Base-by-base conservation (phyloP, 305 asterid species). In the Andrographis paniculata region DNA sequence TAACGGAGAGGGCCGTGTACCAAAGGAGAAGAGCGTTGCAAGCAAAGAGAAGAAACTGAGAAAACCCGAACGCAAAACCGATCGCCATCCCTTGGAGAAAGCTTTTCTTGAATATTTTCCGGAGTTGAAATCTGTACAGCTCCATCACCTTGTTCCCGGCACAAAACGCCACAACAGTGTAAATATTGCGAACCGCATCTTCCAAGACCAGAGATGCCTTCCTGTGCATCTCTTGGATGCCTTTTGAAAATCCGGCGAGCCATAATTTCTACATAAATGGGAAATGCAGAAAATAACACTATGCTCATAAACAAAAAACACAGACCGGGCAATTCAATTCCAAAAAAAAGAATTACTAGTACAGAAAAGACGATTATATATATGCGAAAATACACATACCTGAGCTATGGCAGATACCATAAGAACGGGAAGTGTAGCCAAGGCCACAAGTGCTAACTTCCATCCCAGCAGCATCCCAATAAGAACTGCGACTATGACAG, bases 241-340 rank as follows among this genome's bases (percentile, higher is more conserved):
- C 99, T 70, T 87, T 92, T 11, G 99, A 92, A 70, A 92, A 92
- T 63, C 99, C 99, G 70, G 96, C 96, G 57, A 92, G 96, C 99
- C 99, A 92, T 68, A 92, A 64, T 81, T 87, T 92, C 99, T 92
- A 91, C 54, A 74, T n/a, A n/a, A n/a, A n/a, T n/a, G n/a, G n/a
- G n/a, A n/a, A n/a, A n/a, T n/a, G n/a, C n/a, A n/a, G n/a, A n/a
- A n/a, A n/a, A n/a, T n/a, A n/a, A n/a, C n/a, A n/a, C n/a, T n/a
- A n/a, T n/a, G n/a, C n/a, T n/a, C n/a, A n/a, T n/a, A n/a, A n/a
- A n/a, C n/a, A n/a, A n/a, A 53, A 30, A 70, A 58, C 40, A 51
- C 20, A 44, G 49, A n/a, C n/a, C 20, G 45, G 44, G 40, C 50
- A 53, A 51, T 18, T 46, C 45, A 45, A n/a, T n/a, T n/a, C n/a